These are phyloP conservation scores for Tulasnella sp. DNA, from an alignment of 768 basidiomycete species.

Conservation along the genomic window DNA sequence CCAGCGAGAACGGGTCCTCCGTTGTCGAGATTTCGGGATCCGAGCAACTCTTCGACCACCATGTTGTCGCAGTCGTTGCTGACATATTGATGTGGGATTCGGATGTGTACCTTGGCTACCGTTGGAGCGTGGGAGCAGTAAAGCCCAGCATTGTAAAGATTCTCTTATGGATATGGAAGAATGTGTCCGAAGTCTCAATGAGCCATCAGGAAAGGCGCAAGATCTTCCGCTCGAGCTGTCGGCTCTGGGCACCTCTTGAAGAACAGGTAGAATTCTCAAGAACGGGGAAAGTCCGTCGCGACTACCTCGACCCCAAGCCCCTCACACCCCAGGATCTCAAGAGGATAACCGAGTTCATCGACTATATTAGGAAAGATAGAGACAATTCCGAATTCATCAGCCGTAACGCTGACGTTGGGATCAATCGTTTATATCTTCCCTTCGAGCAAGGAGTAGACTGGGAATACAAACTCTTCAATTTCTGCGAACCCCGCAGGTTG, in stretches of 20 bases:
- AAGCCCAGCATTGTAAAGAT: background rate
- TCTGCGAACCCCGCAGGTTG: background rate
- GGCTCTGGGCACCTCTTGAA: background rate
- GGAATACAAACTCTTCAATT: background rate
- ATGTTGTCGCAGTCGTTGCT: background rate
- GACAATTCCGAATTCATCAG: background rate
- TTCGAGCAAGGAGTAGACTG: background rate
- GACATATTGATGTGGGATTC: background rate
- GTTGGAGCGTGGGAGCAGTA: too few relatives aligned
- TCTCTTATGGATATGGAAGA: background rate
- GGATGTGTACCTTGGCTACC: too few relatives aligned
- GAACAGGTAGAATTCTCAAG: background rate
- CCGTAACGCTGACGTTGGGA: background rate
- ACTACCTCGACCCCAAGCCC: too few relatives aligned
- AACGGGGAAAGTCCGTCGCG: background rate
- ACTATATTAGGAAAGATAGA: background rate
- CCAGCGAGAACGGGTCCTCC: background rate
- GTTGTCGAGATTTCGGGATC: background rate
- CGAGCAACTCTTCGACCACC: background rate
- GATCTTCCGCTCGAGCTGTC: background rate
- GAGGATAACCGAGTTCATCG: background rate
- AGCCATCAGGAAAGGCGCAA: background rate
- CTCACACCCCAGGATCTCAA: background rate
- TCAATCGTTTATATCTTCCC: background rate
- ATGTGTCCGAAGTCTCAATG: background rate